phyloP scores from a whole-genome alignment of 495 filamentous ascomycete genomes.

The Lasiosphaeria miniovina region DNA sequence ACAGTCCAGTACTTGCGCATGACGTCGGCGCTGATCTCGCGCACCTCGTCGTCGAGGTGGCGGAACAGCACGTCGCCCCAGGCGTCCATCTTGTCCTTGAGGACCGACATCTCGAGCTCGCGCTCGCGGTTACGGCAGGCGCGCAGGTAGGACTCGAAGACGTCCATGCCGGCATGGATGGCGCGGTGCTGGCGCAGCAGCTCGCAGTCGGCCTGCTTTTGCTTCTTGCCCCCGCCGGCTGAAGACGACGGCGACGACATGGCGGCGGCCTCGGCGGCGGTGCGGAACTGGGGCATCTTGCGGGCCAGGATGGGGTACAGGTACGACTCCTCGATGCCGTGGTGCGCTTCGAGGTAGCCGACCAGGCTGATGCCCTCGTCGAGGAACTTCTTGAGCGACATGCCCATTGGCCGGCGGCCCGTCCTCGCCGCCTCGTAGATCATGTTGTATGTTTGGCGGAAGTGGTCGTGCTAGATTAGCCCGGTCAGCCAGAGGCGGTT shows the following conservation, averaged over 20 bases:
- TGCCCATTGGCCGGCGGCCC: conserved; percentile 50
- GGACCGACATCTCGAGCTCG: conserved; percentile 63
- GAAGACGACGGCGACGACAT: not conserved
- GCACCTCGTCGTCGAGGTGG: conserved; percentile 74
- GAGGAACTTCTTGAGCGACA: conserved; percentile 61
- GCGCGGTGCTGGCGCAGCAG: conserved; percentile 73
- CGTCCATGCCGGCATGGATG: conserved; percentile 80
- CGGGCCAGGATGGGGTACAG: conserved; percentile 75
- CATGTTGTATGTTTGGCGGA: conserved; percentile 67
- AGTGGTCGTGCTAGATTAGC: conserved; percentile 63
- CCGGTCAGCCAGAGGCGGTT: not conserved
- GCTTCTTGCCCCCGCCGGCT: conserved; percentile 2
- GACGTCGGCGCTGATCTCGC: conserved; percentile 70
- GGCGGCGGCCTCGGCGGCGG: not conserved
- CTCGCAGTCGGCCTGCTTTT: conserved; percentile 35
- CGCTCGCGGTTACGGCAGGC: conserved; percentile 60
- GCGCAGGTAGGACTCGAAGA: conserved; percentile 64
- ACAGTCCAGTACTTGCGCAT: conserved; percentile 82
- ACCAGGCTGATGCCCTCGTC: conserved; percentile 62
- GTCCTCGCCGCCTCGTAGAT: conserved; percentile 59
- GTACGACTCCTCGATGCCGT: conserved; percentile 79
- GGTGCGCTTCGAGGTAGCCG: conserved; percentile 69
- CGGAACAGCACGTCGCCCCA: conserved; percentile 66
- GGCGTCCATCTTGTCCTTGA: conserved; percentile 65
- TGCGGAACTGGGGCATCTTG: conserved; percentile 76